These are phyloP conservation scores for Iberis pinnata DNA, from an alignment of 345 rosid genomes.

Conservation along the genomic window DNA sequence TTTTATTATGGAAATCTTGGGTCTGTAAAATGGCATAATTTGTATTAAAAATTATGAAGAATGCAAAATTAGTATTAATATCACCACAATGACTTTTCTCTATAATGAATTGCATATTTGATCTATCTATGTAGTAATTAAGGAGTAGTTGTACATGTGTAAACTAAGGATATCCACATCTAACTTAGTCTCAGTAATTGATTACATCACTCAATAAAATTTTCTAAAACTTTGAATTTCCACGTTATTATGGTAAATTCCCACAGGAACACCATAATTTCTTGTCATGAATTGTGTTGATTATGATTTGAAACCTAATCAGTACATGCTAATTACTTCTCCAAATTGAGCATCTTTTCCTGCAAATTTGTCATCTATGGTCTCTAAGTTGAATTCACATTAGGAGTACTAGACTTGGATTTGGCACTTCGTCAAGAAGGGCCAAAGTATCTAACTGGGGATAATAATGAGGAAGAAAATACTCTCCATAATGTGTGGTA, in stretches of 20 bases:
- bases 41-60: not conserved
- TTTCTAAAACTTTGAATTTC: not conserved
- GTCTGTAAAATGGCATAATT: no score
- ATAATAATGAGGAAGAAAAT: not conserved
- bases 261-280: not conserved
- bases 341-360: not conserved
- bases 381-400: not conserved
- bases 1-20: no score
- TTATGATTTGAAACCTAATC: not conserved
- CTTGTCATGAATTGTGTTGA: not conserved
- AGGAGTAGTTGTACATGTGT: not conserved
- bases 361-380: not conserved
- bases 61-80: not conserved
- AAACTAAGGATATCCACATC: not conserved
- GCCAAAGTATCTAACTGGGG: not conserved
- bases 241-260: not conserved
- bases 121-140: not conserved
- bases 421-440: not conserved
- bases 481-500: not conserved
- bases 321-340: not conserved
- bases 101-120: not conserved
- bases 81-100: not conserved
- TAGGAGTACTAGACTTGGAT: conserved; percentile 6
- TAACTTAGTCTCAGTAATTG: not conserved
- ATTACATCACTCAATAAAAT: not conserved